phyloP scores from a whole-genome alignment of 345 rosid species.

The Acer negundo region DNA sequence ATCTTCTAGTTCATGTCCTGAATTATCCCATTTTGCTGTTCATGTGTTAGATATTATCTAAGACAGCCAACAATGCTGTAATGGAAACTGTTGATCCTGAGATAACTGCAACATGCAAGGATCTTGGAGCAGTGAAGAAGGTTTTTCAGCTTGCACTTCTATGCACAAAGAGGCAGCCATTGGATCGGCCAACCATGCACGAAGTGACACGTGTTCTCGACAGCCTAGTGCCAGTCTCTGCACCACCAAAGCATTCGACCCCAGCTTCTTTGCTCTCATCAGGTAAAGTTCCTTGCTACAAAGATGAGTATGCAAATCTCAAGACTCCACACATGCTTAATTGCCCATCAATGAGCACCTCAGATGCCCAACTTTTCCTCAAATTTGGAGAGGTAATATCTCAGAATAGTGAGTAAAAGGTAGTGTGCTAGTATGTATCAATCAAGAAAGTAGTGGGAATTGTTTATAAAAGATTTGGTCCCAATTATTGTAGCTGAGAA shows the following conservation, averaged over 20 bases:
- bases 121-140: constrained; percentile 82
- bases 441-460: not conserved
- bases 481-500: constrained; percentile 22
- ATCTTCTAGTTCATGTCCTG: not conserved
- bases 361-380: constrained; percentile 89
- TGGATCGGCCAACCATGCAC: constrained; percentile 89
- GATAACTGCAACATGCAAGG: constrained; percentile 70
- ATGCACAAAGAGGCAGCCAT: constrained; percentile 80
- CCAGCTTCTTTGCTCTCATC: constrained; percentile 35
- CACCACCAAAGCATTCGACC: constrained; percentile 44
- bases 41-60: constrained; percentile 65
- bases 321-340: constrained; percentile 78
- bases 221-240: constrained; percentile 50
- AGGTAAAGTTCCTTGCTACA: constrained; percentile 54
- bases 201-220: constrained; percentile 78
- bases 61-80: constrained; percentile 77
- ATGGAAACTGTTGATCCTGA: constrained; percentile 89
- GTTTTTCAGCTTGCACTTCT: constrained; percentile 87
- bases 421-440: not conserved
- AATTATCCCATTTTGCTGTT: not conserved
- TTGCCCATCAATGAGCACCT: constrained; percentile 92
- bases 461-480: constrained; percentile 24
- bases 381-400: constrained; percentile 96
- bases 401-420: constrained; percentile 55
- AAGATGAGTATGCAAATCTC: constrained; percentile 85